Evolutionary conservation across 805 yeast species (phyloP).

Genomic region (Cyberlindnera xylosilytica): DNA sequence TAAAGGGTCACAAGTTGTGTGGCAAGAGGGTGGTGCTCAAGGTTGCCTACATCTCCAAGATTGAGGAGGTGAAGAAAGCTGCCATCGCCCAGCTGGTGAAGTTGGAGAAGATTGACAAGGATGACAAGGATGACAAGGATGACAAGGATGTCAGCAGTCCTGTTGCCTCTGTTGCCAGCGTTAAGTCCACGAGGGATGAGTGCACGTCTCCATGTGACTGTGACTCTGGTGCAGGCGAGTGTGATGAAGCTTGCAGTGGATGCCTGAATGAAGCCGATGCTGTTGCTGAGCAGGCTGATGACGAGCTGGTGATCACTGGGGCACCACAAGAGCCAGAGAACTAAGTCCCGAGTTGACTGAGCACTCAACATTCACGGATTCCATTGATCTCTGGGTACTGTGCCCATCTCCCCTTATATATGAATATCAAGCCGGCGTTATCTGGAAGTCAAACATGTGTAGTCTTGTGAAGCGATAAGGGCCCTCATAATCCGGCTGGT

Average conservation of each 20-base stretch:
- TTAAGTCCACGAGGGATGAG: too few species aligned
- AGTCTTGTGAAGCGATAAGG: not conserved
- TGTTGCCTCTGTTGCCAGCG: too few species aligned
- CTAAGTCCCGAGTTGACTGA: not conserved
- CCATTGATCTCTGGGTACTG: too few species aligned
- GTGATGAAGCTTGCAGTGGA: not conserved
- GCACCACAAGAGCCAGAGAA: slow-evolving; percentile 7
- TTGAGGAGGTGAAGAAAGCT: slow-evolving; percentile 42
- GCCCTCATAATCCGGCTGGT: too few species aligned
- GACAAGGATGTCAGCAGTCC: too few species aligned
- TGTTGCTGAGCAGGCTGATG: slow-evolving; percentile 6
- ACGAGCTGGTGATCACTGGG: slow-evolving; percentile 9
- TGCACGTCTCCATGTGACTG: not conserved
- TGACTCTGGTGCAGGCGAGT: not conserved
- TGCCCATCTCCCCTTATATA: too few species aligned
- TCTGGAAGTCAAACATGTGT: too few species aligned
- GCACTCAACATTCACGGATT: too few species aligned
- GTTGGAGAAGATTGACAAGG: slow-evolving; percentile 13
- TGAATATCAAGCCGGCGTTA: too few species aligned
- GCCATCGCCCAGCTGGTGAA: slow-evolving; percentile 26
- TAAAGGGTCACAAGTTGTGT: slow-evolving; percentile 36
- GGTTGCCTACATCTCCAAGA: slow-evolving; percentile 41
- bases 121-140: too few species aligned
- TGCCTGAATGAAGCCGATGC: not conserved
- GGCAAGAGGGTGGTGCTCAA: slow-evolving; percentile 35